Percentiles rank a stretch among this genome's conserved stretches.
These are phyloP conservation scores for Ensete ventricosum DNA, from an alignment of 176 grass and related monocot species.

Conservation along the genomic window DNA sequence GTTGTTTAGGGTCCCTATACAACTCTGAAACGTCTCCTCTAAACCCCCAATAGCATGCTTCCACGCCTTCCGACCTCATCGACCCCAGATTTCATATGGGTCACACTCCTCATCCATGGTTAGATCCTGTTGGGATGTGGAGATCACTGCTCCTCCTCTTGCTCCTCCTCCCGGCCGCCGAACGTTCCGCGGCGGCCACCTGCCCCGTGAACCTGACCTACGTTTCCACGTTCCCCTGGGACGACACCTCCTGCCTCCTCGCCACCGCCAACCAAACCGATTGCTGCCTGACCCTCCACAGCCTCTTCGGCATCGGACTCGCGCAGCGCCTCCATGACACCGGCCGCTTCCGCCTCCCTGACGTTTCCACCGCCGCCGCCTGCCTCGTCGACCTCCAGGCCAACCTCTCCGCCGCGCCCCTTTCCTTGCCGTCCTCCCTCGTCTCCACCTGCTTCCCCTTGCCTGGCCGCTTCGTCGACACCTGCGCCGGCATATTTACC, in stretches of 20 bases:
- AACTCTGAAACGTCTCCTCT: too few species aligned
- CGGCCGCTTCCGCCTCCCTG: conserved; percentile 52
- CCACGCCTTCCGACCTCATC: too few species aligned
- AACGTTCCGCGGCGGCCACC: not conserved
- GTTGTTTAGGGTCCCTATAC: too few species aligned
- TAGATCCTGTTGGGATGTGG: not conserved
- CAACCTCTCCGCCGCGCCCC: conserved; percentile 34
- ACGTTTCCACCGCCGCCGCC: conserved; percentile 28
- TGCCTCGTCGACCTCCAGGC: conserved; percentile 43
- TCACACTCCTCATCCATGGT: too few species aligned
- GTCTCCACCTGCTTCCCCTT: conserved; percentile 43
- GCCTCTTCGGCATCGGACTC: conserved; percentile 44
- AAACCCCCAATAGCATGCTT: too few species aligned
- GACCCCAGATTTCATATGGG: too few species aligned
- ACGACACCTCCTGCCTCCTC: conserved; percentile 45
- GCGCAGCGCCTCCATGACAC: conserved; percentile 43
- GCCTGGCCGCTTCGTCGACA: conserved; percentile 32
- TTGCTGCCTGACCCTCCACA: conserved; percentile 60
- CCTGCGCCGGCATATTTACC: conserved; percentile 58
- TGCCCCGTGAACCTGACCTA: conserved; percentile 74
- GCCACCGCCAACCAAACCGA: conserved; percentile 36
- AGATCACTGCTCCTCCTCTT: conserved; percentile 8
- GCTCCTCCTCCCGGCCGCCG: not conserved
- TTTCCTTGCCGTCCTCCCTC: conserved; percentile 40
- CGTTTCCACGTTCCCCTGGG: conserved; percentile 68